Base-by-base conservation (phyloP, 495 filamentous ascomycete species). In the Hypomontagnella submonticulosa region DNA sequence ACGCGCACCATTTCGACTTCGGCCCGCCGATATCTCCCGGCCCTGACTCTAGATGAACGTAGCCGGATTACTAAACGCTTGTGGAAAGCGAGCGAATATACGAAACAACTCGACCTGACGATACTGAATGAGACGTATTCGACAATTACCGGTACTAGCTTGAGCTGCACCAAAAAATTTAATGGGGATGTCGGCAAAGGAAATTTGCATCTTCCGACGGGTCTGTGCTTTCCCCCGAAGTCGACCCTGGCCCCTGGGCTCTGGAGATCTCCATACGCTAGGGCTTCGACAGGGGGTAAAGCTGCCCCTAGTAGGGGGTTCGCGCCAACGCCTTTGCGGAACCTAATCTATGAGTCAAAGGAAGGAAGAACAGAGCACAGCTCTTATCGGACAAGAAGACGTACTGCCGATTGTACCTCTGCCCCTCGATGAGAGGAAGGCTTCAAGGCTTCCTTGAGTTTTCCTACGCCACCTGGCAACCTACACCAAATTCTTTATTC, bases 171-270 rank as follows among this genome's bases (percentile, higher is more conserved):
- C 51, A 43, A 58, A 71, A 71, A 71, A 66, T 71, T 68, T 57
- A 63, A 65, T 63, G 49, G 62, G 19, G 57, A 48, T 32, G n/a
- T 71, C 70, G 67, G 67, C 43, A 27, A 53, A 59, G 70, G 70
- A 68, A 73, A 67, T 73, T 71, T 58, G 56, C 41, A 54, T 59
- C 42, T 57, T 68, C 70, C 70, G 70, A 67, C 41, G n/a, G 42
- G 49, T 32, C 36, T 4, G 27, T 63, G 34, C 37, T 27, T 27
- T 27, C 6, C 23, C 23, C 23, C 3, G 23, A 27, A n/a, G n/a
- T n/a, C n/a, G n/a, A n/a, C n/a, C n/a, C n/a, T n/a, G n/a, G n/a
- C n/a, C n/a, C n/a, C n/a, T n/a, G n/a, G n/a, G n/a, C n/a, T n/a
- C n/a, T n/a, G n/a, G n/a, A n/a, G n/a, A n/a, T n/a, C n/a, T 6